phyloP scores from a whole-genome alignment of 345 rosid species.

The Anacardium occidentale region DNA sequence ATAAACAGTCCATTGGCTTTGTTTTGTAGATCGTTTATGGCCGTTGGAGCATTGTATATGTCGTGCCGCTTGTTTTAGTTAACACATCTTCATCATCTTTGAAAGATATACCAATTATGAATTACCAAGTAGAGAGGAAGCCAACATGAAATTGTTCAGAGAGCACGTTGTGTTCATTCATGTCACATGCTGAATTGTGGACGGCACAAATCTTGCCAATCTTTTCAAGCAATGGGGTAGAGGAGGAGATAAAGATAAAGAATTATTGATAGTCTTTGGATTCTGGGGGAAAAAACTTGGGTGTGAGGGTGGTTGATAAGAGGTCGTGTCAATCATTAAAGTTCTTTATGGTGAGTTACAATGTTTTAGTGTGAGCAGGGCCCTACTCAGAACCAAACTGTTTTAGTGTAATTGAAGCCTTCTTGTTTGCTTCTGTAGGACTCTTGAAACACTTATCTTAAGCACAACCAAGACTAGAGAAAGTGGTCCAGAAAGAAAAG shows the following conservation, averaged over 20 bases:
- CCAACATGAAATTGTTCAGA: neutral
- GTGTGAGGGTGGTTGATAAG: constrained; percentile 29
- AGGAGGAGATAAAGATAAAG: constrained; percentile 1
- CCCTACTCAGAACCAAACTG: constrained; percentile 37
- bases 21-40: neutral
- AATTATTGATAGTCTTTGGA: neutral
- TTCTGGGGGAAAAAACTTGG: neutral
- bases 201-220: neutral
- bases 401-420: constrained; percentile 25
- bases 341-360: constrained; percentile 25
- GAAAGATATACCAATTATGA: too few relatives aligned
- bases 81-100: too few relatives aligned
- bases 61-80: too few relatives aligned
- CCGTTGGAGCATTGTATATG: too few relatives aligned
- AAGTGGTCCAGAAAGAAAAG: constrained; percentile 32
- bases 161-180: constrained; percentile 3
- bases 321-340: constrained; percentile 44
- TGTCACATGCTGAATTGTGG: constrained; percentile 14
- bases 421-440: constrained; percentile 39
- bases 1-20: neutral
- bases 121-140: too few relatives aligned
- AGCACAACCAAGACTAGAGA: constrained; percentile 10
- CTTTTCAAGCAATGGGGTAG: constrained; percentile 4
- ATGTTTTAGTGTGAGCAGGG: constrained; percentile 28
- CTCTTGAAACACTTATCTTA: constrained; percentile 7